Conservation (phyloP, 768 basidiomycete species). For the Pholiota conissans region DNA sequence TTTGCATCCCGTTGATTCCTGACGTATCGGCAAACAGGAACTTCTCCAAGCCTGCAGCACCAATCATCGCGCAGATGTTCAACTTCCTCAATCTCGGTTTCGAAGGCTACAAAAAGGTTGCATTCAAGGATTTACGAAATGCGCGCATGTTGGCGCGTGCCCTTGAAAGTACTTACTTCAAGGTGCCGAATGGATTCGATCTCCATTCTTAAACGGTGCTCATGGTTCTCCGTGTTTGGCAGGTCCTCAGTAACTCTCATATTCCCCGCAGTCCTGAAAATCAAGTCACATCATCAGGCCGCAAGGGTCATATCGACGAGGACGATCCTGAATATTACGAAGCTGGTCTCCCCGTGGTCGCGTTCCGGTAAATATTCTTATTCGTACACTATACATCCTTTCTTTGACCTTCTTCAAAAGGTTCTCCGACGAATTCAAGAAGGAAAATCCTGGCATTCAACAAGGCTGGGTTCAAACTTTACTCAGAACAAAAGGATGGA, state of each 20-base stretch:
- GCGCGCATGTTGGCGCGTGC: constrained; percentile 58
- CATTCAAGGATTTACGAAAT: constrained; percentile 51
- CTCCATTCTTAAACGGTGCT: background rate
- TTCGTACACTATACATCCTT: background rate
- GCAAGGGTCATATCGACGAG: constrained; percentile 15
- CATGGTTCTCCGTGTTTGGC: background rate
- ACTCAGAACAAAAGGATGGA: constrained; percentile 56
- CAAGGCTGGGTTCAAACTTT: constrained; percentile 54
- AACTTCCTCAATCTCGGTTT: constrained; percentile 62
- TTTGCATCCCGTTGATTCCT: background rate
- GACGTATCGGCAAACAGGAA: constrained; percentile 31
- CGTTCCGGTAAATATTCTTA: constrained; percentile 40
- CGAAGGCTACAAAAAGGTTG: constrained; percentile 47
- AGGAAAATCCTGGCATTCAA: constrained; percentile 51
- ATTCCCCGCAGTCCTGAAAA: constrained; percentile 26
- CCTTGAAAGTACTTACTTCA: constrained; percentile 54
- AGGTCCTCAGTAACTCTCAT: constrained; percentile 54
- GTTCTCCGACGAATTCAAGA: constrained; percentile 51
- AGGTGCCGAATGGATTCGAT: constrained; percentile 19
- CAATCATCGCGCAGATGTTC: constrained; percentile 59
- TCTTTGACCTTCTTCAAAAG: constrained; percentile 15
- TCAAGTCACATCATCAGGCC: background rate
- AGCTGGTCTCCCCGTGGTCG: constrained; percentile 60
- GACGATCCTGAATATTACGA: constrained; percentile 49
- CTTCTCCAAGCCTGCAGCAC: constrained; percentile 59